Base-by-base conservation (phyloP, 2,329 filamentous ascomycete genomes). In the Ceratocystis colombiana region DNA sequence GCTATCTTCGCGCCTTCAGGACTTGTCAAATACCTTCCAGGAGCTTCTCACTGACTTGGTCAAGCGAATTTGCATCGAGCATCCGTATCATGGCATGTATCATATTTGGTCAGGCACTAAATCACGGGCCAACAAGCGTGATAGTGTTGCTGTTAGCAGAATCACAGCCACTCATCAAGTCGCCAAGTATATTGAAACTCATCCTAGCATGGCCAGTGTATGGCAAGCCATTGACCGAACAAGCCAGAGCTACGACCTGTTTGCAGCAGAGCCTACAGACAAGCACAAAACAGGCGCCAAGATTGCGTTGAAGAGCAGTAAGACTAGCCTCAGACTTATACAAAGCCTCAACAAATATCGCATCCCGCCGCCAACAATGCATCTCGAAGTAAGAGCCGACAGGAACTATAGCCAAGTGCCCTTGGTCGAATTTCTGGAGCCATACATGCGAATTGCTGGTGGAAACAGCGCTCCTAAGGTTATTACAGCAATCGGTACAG, bases 21-120 rank as follows among this genome's bases (percentile, higher is more conserved):
- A 89, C 68, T 82, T 86, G 41, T 76, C 81, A 1, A 82, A 80
- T 0, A 80, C 81, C 17, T 99, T 99, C 72, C 94, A 99, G 72
- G 80, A 79, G 50, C 79, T 93, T 1, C 79, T 99, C 1, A 83
- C 85, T 64, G 79, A 80, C 1, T 78, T 99, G 20, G 86, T 97
- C 3, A 84, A 86, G 72, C 86, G 86, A 7, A 96, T 99, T 66
- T 97, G 93, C 72, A 80, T 83, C 10, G 91, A 99, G 67, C 94
- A 99, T 75, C 95, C 94, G 0, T 96, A 92, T 74, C 95, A 99
- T 73, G 91, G 91, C 62, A 93, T 97, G 86, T 96, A 99, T 73
- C 92, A 97, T 71, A 90, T 99, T 53, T 96, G 93, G 79, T 89
- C 92, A 1, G 87, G 88, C 25, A 86, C 84, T 57, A 88, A 86